phyloP scores from a whole-genome alignment of 805 yeast genomes.

The Candida piceae region DNA sequence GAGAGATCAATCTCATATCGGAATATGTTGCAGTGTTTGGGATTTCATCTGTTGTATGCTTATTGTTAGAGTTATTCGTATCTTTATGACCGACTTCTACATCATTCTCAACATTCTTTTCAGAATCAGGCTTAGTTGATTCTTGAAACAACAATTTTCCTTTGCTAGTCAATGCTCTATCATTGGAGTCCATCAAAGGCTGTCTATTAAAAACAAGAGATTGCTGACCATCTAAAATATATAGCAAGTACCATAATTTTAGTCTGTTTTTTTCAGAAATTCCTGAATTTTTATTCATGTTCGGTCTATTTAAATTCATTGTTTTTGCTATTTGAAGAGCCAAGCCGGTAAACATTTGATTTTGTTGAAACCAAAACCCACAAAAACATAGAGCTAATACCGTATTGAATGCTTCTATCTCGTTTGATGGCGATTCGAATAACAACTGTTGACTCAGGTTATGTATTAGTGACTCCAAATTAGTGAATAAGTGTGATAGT shows the following conservation, averaged over 20 bases:
- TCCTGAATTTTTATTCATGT: slow-evolving; percentile 10
- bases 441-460: slow-evolving; percentile 26
- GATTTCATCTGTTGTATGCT: background rate
- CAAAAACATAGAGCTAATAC: slow-evolving; percentile 61
- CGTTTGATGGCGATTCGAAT: slow-evolving; percentile 34
- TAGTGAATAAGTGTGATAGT: slow-evolving; percentile 19
- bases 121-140: background rate
- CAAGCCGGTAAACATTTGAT: slow-evolving; percentile 60
- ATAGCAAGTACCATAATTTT: slow-evolving; percentile 62
- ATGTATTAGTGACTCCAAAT: slow-evolving; percentile 28
- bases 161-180: slow-evolving; percentile 39
- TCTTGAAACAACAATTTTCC: slow-evolving; percentile 31
- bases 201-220: slow-evolving; percentile 55
- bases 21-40: slow-evolving; percentile 24
- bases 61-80: no score
- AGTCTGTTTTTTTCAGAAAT: slow-evolving; percentile 39
- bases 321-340: slow-evolving; percentile 64
- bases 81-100: no score
- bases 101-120: background rate
- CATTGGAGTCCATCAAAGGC: slow-evolving; percentile 46
- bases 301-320: slow-evolving; percentile 36
- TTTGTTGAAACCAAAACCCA: slow-evolving; percentile 64
- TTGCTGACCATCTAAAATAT: slow-evolving; percentile 65
- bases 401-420: slow-evolving; percentile 49
- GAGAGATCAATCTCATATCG: slow-evolving; percentile 59